Conservation (phyloP, 768 basidiomycete species). For the Boletus rubescentipes region DNA sequence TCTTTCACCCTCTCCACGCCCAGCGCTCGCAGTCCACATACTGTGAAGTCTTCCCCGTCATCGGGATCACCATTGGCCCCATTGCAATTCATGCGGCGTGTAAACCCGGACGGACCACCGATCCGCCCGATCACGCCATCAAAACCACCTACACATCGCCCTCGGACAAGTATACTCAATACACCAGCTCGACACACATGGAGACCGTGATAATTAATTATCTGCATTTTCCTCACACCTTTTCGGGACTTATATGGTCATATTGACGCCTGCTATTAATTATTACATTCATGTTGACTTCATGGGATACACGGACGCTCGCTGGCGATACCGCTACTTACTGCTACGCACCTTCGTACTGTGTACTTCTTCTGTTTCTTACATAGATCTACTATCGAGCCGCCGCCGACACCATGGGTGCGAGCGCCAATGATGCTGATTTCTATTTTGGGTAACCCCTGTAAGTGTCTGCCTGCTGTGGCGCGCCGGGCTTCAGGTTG, state of each 20-base stretch:
- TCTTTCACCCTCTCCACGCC: slow-evolving; percentile 62
- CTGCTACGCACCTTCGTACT: slow-evolving; percentile 21
- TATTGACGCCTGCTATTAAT: slow-evolving; percentile 23
- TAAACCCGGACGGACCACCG: slow-evolving; percentile 54
- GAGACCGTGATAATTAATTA: slow-evolving; percentile 51
- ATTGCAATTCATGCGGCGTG: slow-evolving; percentile 82
- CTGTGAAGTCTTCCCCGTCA: slow-evolving; percentile 51
- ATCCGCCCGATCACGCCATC: slow-evolving; percentile 67
- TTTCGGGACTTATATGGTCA: slow-evolving; percentile 19
- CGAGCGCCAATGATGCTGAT: background rate
- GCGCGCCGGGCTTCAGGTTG: background rate
- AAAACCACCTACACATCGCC: slow-evolving; percentile 49
- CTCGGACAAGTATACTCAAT: slow-evolving; percentile 39
- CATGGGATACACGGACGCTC: slow-evolving; percentile 28
- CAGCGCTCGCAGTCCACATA: slow-evolving; percentile 44
- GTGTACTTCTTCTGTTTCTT: slow-evolving; percentile 28
- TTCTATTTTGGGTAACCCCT: slow-evolving; percentile 17
- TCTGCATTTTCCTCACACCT: slow-evolving; percentile 15
- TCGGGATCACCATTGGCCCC: slow-evolving; percentile 76
- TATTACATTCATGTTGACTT: slow-evolving; percentile 32
- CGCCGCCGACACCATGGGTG: no score
- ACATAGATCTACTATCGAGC: slow-evolving; percentile 14
- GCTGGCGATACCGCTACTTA: slow-evolving; percentile 20
- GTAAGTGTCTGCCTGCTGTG: background rate
- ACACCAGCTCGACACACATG: slow-evolving; percentile 58